phyloP scores from a whole-genome alignment of 23 red algal genomes.

The Agarophyton chilense region DNA sequence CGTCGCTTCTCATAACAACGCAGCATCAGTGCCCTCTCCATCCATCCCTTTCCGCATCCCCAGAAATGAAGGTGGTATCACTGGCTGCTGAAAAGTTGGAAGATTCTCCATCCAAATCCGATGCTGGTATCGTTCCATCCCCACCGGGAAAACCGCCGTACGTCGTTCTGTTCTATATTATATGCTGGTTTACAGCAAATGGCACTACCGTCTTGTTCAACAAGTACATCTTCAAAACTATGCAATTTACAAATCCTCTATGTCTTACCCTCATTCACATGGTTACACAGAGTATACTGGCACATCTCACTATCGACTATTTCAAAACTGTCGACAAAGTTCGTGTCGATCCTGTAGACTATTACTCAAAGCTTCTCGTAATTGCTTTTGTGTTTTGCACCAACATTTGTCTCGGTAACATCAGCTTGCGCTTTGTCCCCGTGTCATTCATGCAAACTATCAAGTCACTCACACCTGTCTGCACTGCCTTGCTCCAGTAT shows the following conservation, averaged over 20 bases:
- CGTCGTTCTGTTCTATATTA: conserved; percentile 67
- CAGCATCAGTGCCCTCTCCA: no score
- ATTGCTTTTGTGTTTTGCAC: conserved; percentile 77
- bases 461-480: conserved; percentile 79
- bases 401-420: conserved; percentile 86
- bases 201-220: conserved; percentile 85
- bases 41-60: neutral
- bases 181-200: conserved; percentile 78
- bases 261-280: conserved; percentile 86
- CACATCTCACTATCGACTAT: conserved; percentile 72
- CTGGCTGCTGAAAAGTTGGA: neutral
- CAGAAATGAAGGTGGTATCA: conserved; percentile 29
- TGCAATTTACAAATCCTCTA: conserved; percentile 70
- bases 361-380: conserved; percentile 72
- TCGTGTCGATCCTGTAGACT: conserved; percentile 65
- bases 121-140: conserved; percentile 13
- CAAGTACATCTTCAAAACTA: conserved; percentile 84
- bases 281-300: conserved; percentile 62
- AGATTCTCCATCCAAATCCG: neutral
- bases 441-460: conserved; percentile 92
- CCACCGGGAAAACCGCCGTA: conserved; percentile 34
- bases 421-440: conserved; percentile 76
- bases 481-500: conserved; percentile 76
- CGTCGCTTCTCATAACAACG: no score
- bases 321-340: conserved; percentile 64